Base-by-base conservation (phyloP, 2,329 filamentous ascomycete species). In the Fusarium armeniacum region DNA sequence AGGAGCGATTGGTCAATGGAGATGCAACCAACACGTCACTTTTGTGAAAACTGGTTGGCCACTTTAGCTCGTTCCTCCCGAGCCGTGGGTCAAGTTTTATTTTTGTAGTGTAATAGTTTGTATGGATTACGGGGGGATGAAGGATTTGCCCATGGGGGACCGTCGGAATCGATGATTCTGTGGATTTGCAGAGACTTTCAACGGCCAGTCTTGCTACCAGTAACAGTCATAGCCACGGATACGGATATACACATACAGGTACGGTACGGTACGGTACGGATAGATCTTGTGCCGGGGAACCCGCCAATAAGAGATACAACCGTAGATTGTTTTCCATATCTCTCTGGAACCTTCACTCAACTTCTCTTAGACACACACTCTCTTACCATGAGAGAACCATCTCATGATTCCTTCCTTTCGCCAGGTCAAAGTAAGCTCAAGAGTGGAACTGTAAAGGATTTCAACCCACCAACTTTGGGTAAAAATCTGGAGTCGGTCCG, bases 401-500 rank as follows among this genome's bases (percentile, higher is more conserved):
- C 22, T 49, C 40, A 40, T 53, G 53, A 65, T 60, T 28, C 28
- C 28, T 30, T 30, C 28, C 54, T 43, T 16, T 56, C 49, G 46
- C 24, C 52, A 43, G 35, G 33, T 65, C 47, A 38, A 64, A 49
- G 46, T 53, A 65, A 65, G 61, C 62, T 65, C 55, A 61, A 65
- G 28, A 49, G 62, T 65, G 62, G 62, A 61, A 60, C 62, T 30
- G 62, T 44, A 61, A 53, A 65, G 61, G 35, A 61, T 65, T 65
- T 65, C 52, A 65, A 46, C 54, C 62, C 62, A 59, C 60, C 62
- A 59, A 43, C 28, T 47, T 36, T 65, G 22, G 16, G 41, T 36
- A 59, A 64, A 65, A 65, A 65, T 61, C 62, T 50, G 62, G 62
- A 65, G 62, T 65, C 62, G 62, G 62, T 49, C 62, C 62, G 62